phyloP scores from a whole-genome alignment of 441 rosid genomes.

The Pelargonium myrrhifolium region DNA sequence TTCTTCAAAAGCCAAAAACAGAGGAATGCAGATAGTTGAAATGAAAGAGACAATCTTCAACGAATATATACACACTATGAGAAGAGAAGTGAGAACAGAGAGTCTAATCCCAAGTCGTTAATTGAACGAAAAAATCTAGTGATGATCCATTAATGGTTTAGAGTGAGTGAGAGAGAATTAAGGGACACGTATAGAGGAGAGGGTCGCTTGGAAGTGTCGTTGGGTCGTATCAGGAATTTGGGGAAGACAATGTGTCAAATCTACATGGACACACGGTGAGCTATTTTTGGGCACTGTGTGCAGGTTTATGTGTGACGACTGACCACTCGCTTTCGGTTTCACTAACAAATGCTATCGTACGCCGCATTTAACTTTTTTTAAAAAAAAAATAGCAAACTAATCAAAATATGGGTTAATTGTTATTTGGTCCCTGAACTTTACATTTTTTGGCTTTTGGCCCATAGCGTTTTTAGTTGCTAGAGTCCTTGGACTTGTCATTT shows the following conservation, averaged over 20 bases:
- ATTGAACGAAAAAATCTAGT: neutral
- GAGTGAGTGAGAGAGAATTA: neutral
- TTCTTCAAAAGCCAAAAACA: neutral
- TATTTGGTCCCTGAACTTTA: no score
- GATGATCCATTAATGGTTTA: neutral
- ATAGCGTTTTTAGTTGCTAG: no score
- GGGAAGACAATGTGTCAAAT: no score
- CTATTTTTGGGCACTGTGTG: neutral
- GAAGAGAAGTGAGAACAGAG: no score
- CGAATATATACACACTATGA: neutral
- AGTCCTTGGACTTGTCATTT: no score
- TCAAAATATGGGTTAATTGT: no score
- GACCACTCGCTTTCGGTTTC: neutral
- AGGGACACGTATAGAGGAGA: neutral
- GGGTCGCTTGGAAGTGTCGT: neutral
- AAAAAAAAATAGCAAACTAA: no score
- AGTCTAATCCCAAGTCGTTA: no score
- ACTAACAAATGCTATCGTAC: neutral
- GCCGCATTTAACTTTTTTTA: no score
- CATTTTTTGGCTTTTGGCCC: no score
- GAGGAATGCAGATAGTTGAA: no score
- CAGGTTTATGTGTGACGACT: neutral
- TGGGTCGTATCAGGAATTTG: neutral
- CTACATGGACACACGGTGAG: neutral
- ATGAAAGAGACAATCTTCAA: neutral